Conservation (phyloP, 257 asterid genomes). For the Pogostemon cablin region DNA sequence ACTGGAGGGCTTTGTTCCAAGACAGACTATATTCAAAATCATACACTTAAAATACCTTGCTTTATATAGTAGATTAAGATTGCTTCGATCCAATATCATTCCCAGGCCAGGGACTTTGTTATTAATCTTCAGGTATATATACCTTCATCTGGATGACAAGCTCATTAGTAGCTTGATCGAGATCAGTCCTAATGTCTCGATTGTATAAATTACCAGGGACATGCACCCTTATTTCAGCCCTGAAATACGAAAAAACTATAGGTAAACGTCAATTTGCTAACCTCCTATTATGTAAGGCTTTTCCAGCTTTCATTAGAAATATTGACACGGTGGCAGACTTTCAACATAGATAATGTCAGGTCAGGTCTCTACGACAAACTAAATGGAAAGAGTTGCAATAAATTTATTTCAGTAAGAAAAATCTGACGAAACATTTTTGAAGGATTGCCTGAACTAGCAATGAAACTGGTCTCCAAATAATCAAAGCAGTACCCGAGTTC, state of each 20-base stretch:
- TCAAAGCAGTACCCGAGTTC: not conserved
- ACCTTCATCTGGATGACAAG: conserved; percentile 95
- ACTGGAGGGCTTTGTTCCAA: too few species aligned
- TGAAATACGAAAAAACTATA: conserved; percentile 30
- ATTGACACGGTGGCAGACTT: too few species aligned
- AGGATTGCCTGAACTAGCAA: too few species aligned
- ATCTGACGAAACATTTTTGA: too few species aligned
- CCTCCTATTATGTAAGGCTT: conserved; percentile 86
- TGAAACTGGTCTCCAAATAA: too few species aligned
- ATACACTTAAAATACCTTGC: conserved; percentile 58
- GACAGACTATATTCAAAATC: too few species aligned
- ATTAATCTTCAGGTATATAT: conserved; percentile 83
- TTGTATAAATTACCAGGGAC: conserved; percentile 93
- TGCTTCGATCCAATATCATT: conserved; percentile 86
- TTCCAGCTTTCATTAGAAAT: conserved; percentile 94
- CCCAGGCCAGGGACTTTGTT: conserved; percentile 97
- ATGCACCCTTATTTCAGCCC: conserved; percentile 91
- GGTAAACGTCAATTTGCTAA: conserved; percentile 24
- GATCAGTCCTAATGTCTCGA: conserved; percentile 65
- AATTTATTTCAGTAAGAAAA: too few species aligned
- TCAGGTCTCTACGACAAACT: too few species aligned
- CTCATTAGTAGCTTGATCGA: conserved; percentile 91
- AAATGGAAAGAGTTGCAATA: too few species aligned
- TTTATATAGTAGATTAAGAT: conserved; percentile 89
- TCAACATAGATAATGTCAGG: too few species aligned